Conservation (phyloP, 202 grass and related monocot species). For the Carex arenaria region DNA sequence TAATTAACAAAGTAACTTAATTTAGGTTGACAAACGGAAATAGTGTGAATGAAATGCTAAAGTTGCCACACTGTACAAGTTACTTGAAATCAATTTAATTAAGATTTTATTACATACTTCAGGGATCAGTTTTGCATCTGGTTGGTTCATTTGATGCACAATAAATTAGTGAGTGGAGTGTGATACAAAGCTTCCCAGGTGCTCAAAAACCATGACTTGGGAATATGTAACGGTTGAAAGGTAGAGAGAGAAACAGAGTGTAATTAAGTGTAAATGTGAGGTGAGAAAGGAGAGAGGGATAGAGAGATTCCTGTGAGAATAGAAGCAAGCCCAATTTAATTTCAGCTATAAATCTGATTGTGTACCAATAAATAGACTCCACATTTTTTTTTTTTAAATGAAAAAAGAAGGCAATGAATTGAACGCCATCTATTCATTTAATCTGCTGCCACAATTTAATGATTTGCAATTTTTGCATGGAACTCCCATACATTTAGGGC, state of each 20-base stretch:
- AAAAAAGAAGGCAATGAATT: background rate
- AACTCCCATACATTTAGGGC: background rate
- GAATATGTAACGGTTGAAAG: slow-evolving; percentile 19
- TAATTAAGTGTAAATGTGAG: slow-evolving; percentile 1
- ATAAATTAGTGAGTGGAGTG: slow-evolving; percentile 6
- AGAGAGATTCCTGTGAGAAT: background rate
- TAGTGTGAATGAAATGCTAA: slow-evolving; percentile 23
- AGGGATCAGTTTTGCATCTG: slow-evolving; percentile 14
- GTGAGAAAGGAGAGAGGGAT: background rate
- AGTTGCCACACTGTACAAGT: slow-evolving; percentile 3
- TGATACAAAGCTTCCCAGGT: background rate
- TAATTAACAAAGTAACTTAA: background rate
- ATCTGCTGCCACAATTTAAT: no score
- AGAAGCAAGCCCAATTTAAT: background rate
- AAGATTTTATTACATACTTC: background rate
- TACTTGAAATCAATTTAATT: slow-evolving; percentile 17
- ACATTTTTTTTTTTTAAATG: background rate
- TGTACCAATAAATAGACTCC: background rate
- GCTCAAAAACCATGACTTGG: background rate
- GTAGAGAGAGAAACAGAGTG: background rate
- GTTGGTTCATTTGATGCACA: background rate
- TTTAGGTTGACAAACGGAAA: slow-evolving; percentile 5
- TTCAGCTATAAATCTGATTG: background rate
- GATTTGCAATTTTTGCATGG: no score
- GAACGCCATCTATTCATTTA: background rate